phyloP scores from a whole-genome alignment of 192 early-diverging fungal genomes.

The Geosiphon pyriformis region DNA sequence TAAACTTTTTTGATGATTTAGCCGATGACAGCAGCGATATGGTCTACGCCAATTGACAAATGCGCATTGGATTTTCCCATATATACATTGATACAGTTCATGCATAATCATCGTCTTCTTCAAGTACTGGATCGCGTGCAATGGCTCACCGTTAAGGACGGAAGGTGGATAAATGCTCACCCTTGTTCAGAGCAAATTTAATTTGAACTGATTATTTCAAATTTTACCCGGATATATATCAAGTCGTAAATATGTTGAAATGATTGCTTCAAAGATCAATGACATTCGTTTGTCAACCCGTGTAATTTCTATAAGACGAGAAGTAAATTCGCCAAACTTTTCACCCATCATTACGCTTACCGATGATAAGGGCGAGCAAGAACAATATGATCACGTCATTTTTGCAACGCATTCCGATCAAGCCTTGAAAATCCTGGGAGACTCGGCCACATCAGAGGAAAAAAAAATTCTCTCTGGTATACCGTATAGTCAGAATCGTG shows the following conservation, averaged over 20 bases:
- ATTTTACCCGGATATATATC: background rate
- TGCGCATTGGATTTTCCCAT: slow-evolving; percentile 51
- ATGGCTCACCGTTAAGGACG: slow-evolving; percentile 53
- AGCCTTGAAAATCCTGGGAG: slow-evolving; percentile 47
- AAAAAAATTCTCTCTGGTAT: slow-evolving; percentile 39
- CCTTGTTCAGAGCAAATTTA: background rate
- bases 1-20: background rate
- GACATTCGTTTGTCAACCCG: slow-evolving; percentile 35
- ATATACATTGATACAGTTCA: slow-evolving; percentile 58
- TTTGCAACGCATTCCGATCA: slow-evolving; percentile 59
- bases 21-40: slow-evolving; percentile 63
- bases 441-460: slow-evolving; percentile 45
- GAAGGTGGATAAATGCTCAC: slow-evolving; percentile 32
- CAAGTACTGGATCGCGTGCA: slow-evolving; percentile 46
- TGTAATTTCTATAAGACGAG: slow-evolving; percentile 33
- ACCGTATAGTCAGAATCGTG: slow-evolving; percentile 43
- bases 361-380: slow-evolving; percentile 30
- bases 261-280: slow-evolving; percentile 30
- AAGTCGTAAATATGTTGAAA: slow-evolving; percentile 35
- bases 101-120: slow-evolving; percentile 56
- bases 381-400: slow-evolving; percentile 52
- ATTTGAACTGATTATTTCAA: background rate
- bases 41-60: slow-evolving; percentile 57
- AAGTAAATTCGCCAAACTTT: background rate
- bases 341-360: slow-evolving; percentile 24